Conservation (phyloP, 2,329 filamentous ascomycete genomes). For the Akanthomyces lecanii region DNA sequence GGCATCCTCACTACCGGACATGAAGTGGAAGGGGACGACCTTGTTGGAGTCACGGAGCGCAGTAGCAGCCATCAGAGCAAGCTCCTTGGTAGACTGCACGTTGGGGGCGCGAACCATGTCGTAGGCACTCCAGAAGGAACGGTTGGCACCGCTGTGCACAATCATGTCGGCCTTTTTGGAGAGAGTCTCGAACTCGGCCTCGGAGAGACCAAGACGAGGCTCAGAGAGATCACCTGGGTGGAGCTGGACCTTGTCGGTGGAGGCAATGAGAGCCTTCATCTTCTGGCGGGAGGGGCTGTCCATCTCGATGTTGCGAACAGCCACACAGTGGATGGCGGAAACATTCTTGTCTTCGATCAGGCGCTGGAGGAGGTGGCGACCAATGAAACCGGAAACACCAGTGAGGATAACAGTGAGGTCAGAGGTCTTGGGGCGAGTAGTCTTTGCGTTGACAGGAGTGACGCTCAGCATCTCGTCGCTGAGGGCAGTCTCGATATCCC, state of each 20-base stretch:
- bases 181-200: slow-evolving; percentile 27
- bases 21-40: slow-evolving; percentile 33
- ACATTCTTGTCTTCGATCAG: slow-evolving; percentile 32
- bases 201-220: slow-evolving; percentile 35
- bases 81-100: slow-evolving; percentile 31
- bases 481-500: slow-evolving; percentile 6
- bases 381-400: slow-evolving; percentile 40
- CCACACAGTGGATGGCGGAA: slow-evolving; percentile 41
- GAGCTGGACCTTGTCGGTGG: slow-evolving; percentile 28
- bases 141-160: slow-evolving; percentile 49
- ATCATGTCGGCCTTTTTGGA: slow-evolving; percentile 38
- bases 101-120: slow-evolving; percentile 31
- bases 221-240: slow-evolving; percentile 35
- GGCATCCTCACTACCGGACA: slow-evolving; percentile 30
- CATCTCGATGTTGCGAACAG: slow-evolving; percentile 29
- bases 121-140: slow-evolving; percentile 36
- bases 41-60: slow-evolving; percentile 19
- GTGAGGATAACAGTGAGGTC: slow-evolving; percentile 30
- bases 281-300: slow-evolving; percentile 16
- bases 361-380: slow-evolving; percentile 31
- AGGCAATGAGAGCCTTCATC: slow-evolving; percentile 13
- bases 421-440: slow-evolving; percentile 9
- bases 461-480: slow-evolving; percentile 11
- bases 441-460: slow-evolving; percentile 3
- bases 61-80: slow-evolving; percentile 29